These are phyloP conservation scores for Chalciporus sphaerocephalus DNA, from an alignment of 768 basidiomycete genomes.

Conservation along the genomic window DNA sequence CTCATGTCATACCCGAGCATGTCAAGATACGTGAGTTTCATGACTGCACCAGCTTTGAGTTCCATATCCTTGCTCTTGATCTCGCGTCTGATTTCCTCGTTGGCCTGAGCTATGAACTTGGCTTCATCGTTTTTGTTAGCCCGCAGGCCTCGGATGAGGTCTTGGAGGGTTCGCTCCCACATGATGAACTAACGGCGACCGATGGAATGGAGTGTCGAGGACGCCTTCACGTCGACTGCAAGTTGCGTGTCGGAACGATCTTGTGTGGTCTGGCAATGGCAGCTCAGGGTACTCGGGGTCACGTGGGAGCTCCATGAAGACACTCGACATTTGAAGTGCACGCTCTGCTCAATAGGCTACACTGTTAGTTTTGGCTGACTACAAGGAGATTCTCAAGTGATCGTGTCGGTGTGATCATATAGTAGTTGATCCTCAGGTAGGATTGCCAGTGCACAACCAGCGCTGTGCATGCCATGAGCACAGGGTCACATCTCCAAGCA, in stretches of 20 bases:
- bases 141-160: constrained; percentile 91
- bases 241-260: not conserved
- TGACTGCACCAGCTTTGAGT: constrained; percentile 88
- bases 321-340: too few species aligned
- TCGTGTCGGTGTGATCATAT: too few species aligned
- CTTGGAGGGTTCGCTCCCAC: constrained; percentile 96
- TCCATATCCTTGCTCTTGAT: constrained; percentile 94
- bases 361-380: too few species aligned
- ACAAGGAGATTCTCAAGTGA: too few species aligned
- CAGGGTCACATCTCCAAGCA: too few species aligned
- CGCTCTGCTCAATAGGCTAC: too few species aligned
- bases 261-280: not conserved
- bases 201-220: not conserved
- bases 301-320: too few species aligned
- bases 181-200: constrained; percentile 37
- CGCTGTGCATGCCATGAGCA: too few species aligned
- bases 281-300: too few species aligned
- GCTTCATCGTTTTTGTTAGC: constrained; percentile 93
- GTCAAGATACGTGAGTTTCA: constrained; percentile 96
- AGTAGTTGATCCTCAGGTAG: too few species aligned
- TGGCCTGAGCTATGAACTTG: constrained; percentile 86
- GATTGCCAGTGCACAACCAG: too few species aligned
- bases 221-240: not conserved
- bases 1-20: constrained; percentile 95
- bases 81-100: constrained; percentile 92